Evolutionary conservation across 345 rosid species (phyloP), one percentile per base, ranked within the genome.

Genomic region (Brassica cretica): DNA sequence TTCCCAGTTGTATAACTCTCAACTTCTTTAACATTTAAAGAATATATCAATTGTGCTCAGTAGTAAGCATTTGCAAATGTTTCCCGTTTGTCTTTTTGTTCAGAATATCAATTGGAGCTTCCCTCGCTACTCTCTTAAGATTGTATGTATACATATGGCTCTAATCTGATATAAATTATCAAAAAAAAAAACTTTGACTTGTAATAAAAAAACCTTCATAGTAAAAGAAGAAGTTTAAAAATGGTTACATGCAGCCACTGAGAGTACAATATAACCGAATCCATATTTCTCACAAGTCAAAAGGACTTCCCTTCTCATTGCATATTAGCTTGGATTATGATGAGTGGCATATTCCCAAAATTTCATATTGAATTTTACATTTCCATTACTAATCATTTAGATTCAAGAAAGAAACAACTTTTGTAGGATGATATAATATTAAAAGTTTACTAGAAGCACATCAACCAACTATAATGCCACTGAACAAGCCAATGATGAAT

Each of bases 91-190:
- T 58, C 59, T 16, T 41, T 41, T 4, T 68, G 35, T 74, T 82
- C 74, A 83, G 73, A 87, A 80, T 18, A 41, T 41, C 86, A 12
- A 85, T 8, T 16, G 72, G 35, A 2, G 82, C 46, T 25, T 84
- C 87, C 6, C 65, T 32, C 27, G 89, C 82, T 59, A 82, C 21
- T 68, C 90, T 56, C 83, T 87, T 83, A 56, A 89, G 76, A 67
- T 76, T 76, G 81, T 83, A 88, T 76, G 81, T 83, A 88, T 18
- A 86, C 86, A 33, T 84, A 89, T 76, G 51, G 88, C 91, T 74
- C 93, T 93, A 63, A 87, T 35, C 93, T 88, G 64, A 67, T 65
- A 69, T 15, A 71, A 16, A 70, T 37, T 8, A 58, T 4, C 11
- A 29, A 18, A 24, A 32, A 37, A 15, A 44, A 19, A 21, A 21